Evolutionary conservation across 108 stramenopile species (phyloP), one percentile per base, ranked within the genome.

Genomic region (Nannochloropsis oceanica): DNA sequence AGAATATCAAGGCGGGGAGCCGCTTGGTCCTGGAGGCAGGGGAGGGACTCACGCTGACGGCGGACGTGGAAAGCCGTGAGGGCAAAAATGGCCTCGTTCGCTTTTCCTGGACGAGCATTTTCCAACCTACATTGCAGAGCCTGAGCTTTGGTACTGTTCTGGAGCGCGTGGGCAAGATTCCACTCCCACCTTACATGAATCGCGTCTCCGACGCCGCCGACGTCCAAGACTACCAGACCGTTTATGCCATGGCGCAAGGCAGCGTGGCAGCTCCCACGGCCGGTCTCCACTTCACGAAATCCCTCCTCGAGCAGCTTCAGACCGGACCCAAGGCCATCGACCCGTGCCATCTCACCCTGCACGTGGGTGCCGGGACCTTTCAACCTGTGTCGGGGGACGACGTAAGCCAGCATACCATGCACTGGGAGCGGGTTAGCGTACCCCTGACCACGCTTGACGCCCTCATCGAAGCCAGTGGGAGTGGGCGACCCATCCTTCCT

Each of bases 261-360:
- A 89, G 88, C 43, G 92, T 92, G 22, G 92, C 92, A 5, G 92
- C 92, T 26, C 92, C 91, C 22, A 92, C 92, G n/a, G 92, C 92
- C 8, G 92, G 91, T 11, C 73, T 92, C 5, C 91, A 92, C 84
- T 92, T 92, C 79, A 92, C 90, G 18, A 84, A 90, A 24, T 84
- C 84, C 14, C 25, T 90, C 14, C 85, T 91, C n/a, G 83, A 83
- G 11, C 27, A 84, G 84, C 43, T 92, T 27, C 86, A 85, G 43
- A 81, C n/a, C 26, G 80, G 80, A 25, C 59, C 59, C n/a, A 34
- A 73, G 22, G 44, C 44, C 8, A 90, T 86, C 50, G 83, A 80
- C 2, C 18, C 59, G 8, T 86, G 85, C 43, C 81, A 81, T 25
- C 80, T 92, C 18, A 90, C 91, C 20, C 44, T 92, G 42, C 92